Conservation (phyloP, 2,329 filamentous ascomycete genomes). For the Amylocarpus encephaloides region DNA sequence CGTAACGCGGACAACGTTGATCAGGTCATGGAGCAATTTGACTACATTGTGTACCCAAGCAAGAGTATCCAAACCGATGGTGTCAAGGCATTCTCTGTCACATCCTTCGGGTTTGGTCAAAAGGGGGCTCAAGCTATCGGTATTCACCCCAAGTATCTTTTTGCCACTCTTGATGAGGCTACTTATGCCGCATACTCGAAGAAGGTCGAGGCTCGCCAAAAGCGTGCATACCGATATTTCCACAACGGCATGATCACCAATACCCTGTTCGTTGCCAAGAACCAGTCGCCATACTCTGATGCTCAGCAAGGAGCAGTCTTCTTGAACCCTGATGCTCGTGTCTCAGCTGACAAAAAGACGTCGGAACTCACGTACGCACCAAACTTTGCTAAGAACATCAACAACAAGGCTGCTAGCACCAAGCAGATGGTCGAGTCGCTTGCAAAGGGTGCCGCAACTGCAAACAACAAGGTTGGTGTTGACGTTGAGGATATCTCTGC, state of each 20-base stretch:
- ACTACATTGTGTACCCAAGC: conserved; percentile 96
- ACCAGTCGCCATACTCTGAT: conserved; percentile 81
- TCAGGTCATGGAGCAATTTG: conserved; percentile 92
- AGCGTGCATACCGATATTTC: conserved; percentile 98
- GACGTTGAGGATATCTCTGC: conserved; percentile 86
- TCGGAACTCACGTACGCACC: conserved; percentile 67
- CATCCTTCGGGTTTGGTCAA: conserved; percentile 98
- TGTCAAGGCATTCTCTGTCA: conserved; percentile 97
- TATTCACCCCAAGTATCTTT: conserved; percentile 94
- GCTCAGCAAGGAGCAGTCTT: conserved; percentile 82
- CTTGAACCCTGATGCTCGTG: conserved; percentile 88
- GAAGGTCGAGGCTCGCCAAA: conserved; percentile 90
- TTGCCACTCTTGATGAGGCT: conserved; percentile 81
- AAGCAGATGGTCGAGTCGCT: conserved; percentile 72
- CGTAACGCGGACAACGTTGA: conserved; percentile 98
- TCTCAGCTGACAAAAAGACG: conserved; percentile 79
- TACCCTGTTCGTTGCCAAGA: conserved; percentile 93
- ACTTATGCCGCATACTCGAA: conserved; percentile 75
- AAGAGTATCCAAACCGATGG: conserved; percentile 95
- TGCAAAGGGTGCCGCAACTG: conserved; percentile 54
- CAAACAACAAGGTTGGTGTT: conserved; percentile 78
- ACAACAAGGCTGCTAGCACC: conserved; percentile 46
- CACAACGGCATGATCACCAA: conserved; percentile 99
- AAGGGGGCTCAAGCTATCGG: conserved; percentile 97
- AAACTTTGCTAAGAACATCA: conserved; percentile 54